These are phyloP conservation scores for Cutaneotrichosporon sp. DNA, from an alignment of 1,284 basidiomycete species.

Conservation along the genomic window DNA sequence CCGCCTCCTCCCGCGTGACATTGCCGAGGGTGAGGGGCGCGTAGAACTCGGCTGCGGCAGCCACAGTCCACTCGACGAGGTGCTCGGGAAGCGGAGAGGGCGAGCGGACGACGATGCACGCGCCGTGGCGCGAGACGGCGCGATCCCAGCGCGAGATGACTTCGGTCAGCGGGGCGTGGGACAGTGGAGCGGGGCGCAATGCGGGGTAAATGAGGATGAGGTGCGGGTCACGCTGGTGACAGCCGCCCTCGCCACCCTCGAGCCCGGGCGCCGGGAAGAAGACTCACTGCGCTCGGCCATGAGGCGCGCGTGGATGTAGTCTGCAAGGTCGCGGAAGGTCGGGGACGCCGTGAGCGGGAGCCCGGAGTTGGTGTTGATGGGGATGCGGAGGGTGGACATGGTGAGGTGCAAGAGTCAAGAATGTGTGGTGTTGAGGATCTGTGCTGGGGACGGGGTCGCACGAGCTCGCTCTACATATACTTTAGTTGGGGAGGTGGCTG, in stretches of 20 bases:
- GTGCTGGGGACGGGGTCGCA: background rate
- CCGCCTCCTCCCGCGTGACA: background rate
- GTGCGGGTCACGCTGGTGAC: background rate
- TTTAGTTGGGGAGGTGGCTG: background rate
- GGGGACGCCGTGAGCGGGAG: background rate
- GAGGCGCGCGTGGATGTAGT: background rate
- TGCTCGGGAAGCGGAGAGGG: background rate
- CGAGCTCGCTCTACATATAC: background rate
- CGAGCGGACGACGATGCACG: background rate
- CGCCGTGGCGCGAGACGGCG: background rate
- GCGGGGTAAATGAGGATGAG: too few relatives aligned
- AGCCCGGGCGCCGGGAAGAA: background rate
- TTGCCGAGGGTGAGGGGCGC: background rate
- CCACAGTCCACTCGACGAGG: background rate
- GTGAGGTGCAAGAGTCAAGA: background rate
- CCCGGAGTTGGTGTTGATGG: background rate
- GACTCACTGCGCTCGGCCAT: background rate
- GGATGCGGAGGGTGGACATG: constrained; percentile 4
- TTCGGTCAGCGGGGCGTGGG: background rate
- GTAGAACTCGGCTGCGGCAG: constrained; percentile 1
- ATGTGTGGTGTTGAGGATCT: background rate
- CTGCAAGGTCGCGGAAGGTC: background rate
- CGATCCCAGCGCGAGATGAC: constrained; percentile 4
- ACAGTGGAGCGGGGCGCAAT: background rate
- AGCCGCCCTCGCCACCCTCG: background rate